These are phyloP conservation scores for Pezicula radicicola DNA, from an alignment of 2,329 filamentous ascomycete genomes.

Conservation along the genomic window DNA sequence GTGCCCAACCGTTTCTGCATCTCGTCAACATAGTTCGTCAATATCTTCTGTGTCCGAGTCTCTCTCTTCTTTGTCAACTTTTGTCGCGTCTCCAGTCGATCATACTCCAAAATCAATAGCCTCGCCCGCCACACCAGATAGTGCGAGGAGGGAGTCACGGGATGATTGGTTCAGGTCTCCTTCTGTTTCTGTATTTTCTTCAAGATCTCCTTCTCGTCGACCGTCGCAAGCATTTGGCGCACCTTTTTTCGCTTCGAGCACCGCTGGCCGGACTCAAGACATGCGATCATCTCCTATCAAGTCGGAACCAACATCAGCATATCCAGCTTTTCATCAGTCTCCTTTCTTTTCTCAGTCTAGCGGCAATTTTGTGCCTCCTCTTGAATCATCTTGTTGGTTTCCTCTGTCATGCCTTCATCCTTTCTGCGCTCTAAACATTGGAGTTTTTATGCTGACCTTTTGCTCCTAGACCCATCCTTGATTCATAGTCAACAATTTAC, in stretches of 20 bases:
- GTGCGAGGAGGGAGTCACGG: conserved; percentile 14
- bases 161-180: conserved; percentile 31
- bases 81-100: conserved; percentile 20
- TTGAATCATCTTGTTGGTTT: conserved; percentile 52
- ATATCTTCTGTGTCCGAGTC: conserved; percentile 19
- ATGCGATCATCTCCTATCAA: conserved; percentile 16
- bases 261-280: conserved; percentile 17
- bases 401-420: conserved; percentile 31
- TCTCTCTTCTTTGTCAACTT: conserved; percentile 24
- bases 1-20: conserved; percentile 35
- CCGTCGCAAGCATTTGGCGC: conserved; percentile 20
- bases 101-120: conserved; percentile 18
- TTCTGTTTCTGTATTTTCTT: conserved; percentile 29
- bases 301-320: conserved; percentile 15
- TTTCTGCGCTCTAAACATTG: conserved; percentile 1
- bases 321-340: conserved; percentile 28
- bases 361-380: conserved; percentile 49
- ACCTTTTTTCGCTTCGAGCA: conserved; percentile 17
- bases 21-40: conserved; percentile 24
- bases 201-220: conserved; percentile 26
- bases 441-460: conserved; percentile 18
- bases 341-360: conserved; percentile 52
- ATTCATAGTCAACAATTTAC: conserved; percentile 24
- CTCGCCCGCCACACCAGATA: conserved; percentile 24
- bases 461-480: conserved; percentile 27